Conservation (phyloP, 1,284 basidiomycete genomes). For the Afroboletus lepidellus region DNA sequence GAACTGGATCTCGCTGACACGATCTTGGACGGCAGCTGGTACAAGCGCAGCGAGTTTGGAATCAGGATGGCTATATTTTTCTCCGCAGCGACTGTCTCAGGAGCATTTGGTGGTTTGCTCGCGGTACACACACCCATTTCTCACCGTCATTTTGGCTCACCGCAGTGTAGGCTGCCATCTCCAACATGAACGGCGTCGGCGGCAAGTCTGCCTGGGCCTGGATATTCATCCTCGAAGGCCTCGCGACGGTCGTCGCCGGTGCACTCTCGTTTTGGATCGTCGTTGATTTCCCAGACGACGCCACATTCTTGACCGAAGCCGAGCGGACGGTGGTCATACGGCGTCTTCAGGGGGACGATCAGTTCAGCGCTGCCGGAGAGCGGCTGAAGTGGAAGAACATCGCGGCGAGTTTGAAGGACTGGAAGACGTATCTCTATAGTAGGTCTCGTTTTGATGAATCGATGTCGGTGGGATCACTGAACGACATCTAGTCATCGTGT, state of each 20-base stretch:
- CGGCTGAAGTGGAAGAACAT: slow-evolving; percentile 61
- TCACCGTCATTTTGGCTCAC: too few species aligned
- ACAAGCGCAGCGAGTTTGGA: slow-evolving; percentile 70
- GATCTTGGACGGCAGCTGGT: slow-evolving; percentile 54
- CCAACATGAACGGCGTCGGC: slow-evolving; percentile 65
- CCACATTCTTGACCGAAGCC: slow-evolving; percentile 67
- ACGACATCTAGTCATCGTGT: slow-evolving; percentile 47
- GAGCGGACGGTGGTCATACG: slow-evolving; percentile 70
- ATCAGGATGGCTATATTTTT: slow-evolving; percentile 69
- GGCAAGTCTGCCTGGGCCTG: slow-evolving; percentile 66
- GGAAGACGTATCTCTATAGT: slow-evolving; percentile 75
- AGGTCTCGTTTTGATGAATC: slow-evolving; percentile 12
- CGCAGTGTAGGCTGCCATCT: slow-evolving; percentile 50
- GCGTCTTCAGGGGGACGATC: slow-evolving; percentile 67
- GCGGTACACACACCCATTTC: slow-evolving; percentile 43
- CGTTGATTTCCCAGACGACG: slow-evolving; percentile 80
- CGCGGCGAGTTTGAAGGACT: slow-evolving; percentile 58
- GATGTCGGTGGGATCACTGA: background rate
- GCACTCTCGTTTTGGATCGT: slow-evolving; percentile 72
- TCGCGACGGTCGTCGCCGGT: slow-evolving; percentile 67
- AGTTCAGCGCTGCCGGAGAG: slow-evolving; percentile 73
- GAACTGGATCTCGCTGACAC: background rate
- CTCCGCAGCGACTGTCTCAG: slow-evolving; percentile 69
- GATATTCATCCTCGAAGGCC: slow-evolving; percentile 72
- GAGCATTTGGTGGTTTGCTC: slow-evolving; percentile 68